Evolutionary conservation across 2,329 filamentous ascomycete genomes (phyloP), one percentile per base, ranked within the genome.

Genomic region (Rugonectria rugulosa): DNA sequence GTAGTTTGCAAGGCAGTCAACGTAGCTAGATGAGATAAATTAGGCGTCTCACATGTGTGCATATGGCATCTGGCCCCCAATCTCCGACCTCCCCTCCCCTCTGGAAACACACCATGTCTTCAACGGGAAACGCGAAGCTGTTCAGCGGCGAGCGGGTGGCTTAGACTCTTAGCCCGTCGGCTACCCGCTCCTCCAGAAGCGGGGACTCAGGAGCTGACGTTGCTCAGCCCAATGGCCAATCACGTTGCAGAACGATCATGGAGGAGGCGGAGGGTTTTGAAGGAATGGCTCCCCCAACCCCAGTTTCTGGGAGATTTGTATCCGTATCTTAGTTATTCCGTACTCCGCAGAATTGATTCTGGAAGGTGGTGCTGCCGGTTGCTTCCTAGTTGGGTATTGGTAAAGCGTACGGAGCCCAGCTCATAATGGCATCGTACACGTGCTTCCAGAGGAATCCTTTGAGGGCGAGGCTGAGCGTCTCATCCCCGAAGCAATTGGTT

Each of bases 381-480:
- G 15, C 7, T 27, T 17, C 40, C n/a, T 26, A 12, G 27, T 47
- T n/a, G n/a, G n/a, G n/a, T n/a, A n/a, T n/a, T n/a, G n/a, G n/a
- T n/a, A n/a, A n/a, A n/a, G n/a, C n/a, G n/a, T n/a, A n/a, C n/a
- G n/a, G n/a, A n/a, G n/a, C n/a, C n/a, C n/a, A n/a, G n/a, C n/a
- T n/a, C n/a, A n/a, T n/a, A n/a, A n/a, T n/a, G n/a, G n/a, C n/a
- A n/a, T n/a, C 17, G 26, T 21, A 36, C n/a, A 21, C n/a, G 4
- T n/a, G n/a, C 23, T 53, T 21, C 14, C 11, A 27, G 24, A 32
- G 12, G n/a, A 40, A 46, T 50, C 53, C 53, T 41, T 56, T 42
- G 14, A 6, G 9, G 34, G 37, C 31, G 31, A 32, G 45, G 19
- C 40, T 27, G 53, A 46, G 20, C 15, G 10, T 15, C 32, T 7